These are phyloP conservation scores for Chaetomium fimeti DNA, from an alignment of 495 filamentous ascomycete species.

Conservation along the genomic window DNA sequence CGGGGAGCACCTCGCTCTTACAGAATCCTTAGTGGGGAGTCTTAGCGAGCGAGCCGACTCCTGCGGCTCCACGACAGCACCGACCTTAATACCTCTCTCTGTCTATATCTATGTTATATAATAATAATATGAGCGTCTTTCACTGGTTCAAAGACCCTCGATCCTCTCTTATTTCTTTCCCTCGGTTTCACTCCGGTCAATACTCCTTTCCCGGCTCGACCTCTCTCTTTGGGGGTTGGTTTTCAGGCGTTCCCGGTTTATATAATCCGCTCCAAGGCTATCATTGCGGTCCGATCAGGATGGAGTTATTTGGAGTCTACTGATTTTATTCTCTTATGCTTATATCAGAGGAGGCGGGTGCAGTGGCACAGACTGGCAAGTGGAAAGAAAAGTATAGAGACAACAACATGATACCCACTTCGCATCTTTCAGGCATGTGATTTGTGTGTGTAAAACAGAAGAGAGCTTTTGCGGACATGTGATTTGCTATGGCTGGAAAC, in stretches of 20 bases:
- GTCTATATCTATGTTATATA: not conserved
- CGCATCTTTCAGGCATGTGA: too few relatives aligned
- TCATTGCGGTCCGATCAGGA: not conserved
- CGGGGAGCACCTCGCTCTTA: slow-evolving; percentile 16
- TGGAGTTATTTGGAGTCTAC: not conserved
- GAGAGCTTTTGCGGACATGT: too few relatives aligned
- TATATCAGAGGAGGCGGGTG: not conserved
- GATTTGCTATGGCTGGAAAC: too few relatives aligned
- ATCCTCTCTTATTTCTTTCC: not conserved
- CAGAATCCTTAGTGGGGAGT: not conserved
- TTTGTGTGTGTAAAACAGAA: too few relatives aligned
- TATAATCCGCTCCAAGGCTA: not conserved
- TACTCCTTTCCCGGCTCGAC: not conserved
- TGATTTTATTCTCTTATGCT: not conserved
- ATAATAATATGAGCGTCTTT: not conserved
- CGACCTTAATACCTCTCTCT: not conserved
- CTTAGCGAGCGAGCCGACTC: not conserved
- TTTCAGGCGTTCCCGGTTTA: not conserved
- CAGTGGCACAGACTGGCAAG: not conserved
- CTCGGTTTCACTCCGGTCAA: not conserved
- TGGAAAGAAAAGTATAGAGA: not conserved
- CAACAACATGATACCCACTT: too few relatives aligned
- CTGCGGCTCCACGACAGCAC: too few relatives aligned
- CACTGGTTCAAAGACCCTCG: not conserved
- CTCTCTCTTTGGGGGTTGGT: not conserved